A percentile compares a stretch with the other conserved stretches of the same genome.
Conservation (phyloP, 176 grass and related monocot species). For the Secale cereale region DNA sequence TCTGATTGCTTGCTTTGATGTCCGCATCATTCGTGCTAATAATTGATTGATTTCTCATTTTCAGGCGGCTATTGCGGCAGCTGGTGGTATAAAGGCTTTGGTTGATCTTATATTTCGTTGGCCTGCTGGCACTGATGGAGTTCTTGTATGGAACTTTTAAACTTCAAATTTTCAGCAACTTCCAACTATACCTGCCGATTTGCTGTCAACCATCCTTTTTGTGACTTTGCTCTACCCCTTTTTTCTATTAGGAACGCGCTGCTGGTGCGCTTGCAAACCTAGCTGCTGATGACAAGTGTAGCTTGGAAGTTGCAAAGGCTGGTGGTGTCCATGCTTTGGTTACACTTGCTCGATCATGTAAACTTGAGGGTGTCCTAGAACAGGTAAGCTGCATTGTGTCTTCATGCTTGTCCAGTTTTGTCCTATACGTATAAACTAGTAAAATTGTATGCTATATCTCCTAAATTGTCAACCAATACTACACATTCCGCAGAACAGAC, state of each 20-base stretch:
- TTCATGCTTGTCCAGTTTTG: conserved; percentile 1
- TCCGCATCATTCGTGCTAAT: conserved; percentile 18
- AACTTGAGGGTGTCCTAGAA: conserved; percentile 89
- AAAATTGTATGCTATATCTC: conserved; percentile 13
- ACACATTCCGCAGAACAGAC: neutral
- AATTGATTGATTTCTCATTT: conserved; percentile 31
- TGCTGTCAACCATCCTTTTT: conserved; percentile 1
- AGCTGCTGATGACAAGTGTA: conserved; percentile 98
- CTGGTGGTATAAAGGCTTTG: conserved; percentile 88
- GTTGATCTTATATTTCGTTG: conserved; percentile 96
- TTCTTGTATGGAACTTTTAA: conserved; percentile 67
- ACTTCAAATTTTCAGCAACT: conserved; percentile 8
- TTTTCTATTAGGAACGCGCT: conserved; percentile 79
- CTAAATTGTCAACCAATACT: neutral
- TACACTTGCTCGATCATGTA: conserved; percentile 91
- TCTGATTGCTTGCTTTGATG: conserved; percentile 1
- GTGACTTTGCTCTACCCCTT: conserved; percentile 23
- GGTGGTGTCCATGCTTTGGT: conserved; percentile 98
- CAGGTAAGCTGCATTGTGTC: conserved; percentile 48
- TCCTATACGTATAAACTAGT: neutral
- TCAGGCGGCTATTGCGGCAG: conserved; percentile 77
- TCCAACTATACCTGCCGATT: neutral
- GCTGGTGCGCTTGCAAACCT: conserved; percentile 96
- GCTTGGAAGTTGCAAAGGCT: conserved; percentile 91
- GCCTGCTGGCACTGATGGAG: conserved; percentile 85